These are phyloP conservation scores for Rhizopogon parksii DNA, from an alignment of 1,284 basidiomycete genomes.

Conservation along the genomic window DNA sequence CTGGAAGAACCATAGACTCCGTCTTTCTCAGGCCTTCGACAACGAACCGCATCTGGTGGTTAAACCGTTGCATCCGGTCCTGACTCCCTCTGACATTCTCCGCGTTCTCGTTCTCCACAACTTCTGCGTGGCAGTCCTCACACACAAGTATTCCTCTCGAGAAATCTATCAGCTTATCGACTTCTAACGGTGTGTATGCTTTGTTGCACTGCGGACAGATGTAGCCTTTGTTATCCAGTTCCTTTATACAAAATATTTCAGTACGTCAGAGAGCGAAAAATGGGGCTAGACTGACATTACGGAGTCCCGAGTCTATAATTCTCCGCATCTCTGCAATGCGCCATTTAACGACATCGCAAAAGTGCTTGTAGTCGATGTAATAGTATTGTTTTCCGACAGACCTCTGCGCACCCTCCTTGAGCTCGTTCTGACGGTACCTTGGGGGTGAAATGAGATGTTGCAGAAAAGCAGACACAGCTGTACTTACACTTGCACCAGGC, in stretches of 20 bases:
- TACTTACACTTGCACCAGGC: slow-evolving; percentile 78
- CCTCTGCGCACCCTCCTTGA: slow-evolving; percentile 76
- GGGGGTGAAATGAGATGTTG: slow-evolving; percentile 1
- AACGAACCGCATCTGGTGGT: slow-evolving; percentile 84
- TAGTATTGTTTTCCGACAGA: slow-evolving; percentile 85
- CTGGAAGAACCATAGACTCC: slow-evolving; percentile 80
- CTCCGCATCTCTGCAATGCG: slow-evolving; percentile 91
- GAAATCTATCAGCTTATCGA: slow-evolving; percentile 75
- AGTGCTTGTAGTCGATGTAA: slow-evolving; percentile 92
- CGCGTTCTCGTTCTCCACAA: slow-evolving; percentile 89
- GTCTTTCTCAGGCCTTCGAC: slow-evolving; percentile 83
- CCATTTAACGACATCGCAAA: slow-evolving; percentile 98
- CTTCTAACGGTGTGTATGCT: slow-evolving; percentile 83
- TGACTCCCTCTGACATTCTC: slow-evolving; percentile 79
- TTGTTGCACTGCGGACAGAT: slow-evolving; percentile 87
- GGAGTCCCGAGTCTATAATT: slow-evolving; percentile 80
- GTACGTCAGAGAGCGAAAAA: slow-evolving; percentile 2
- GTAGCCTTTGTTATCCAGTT: slow-evolving; percentile 94
- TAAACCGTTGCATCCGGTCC: slow-evolving; percentile 94
- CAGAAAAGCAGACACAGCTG: neutral
- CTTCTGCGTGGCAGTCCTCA: slow-evolving; percentile 73
- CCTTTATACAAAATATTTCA: slow-evolving; percentile 39
- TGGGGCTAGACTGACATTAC: slow-evolving; percentile 52
- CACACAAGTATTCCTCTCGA: slow-evolving; percentile 59
- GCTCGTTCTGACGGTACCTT: slow-evolving; percentile 81